phyloP scores from a whole-genome alignment of 176 grass and related monocot genomes.

The Secale cereale region DNA sequence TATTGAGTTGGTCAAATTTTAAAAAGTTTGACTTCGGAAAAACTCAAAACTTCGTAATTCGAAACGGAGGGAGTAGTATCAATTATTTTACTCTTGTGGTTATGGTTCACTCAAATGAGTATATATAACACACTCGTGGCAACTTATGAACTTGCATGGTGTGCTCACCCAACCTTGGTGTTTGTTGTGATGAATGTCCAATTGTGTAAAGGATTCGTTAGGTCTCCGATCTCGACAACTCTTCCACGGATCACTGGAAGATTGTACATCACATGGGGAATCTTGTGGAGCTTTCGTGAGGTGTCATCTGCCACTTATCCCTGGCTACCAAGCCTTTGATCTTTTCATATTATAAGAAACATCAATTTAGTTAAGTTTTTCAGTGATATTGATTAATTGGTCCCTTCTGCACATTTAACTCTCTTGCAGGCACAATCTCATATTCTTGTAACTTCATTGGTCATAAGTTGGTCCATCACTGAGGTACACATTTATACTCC shows the following conservation, averaged over 20 bases:
- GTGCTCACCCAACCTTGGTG: no score
- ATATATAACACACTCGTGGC: no score
- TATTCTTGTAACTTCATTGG: conserved; percentile 63
- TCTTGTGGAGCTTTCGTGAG: conserved; percentile 45
- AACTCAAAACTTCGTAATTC: no score
- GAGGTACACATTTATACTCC: conserved; percentile 34
- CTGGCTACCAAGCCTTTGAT: neutral
- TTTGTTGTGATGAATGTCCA: neutral
- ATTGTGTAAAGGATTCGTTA: conserved; percentile 26
- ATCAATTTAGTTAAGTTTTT: neutral
- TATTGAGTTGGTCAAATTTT: no score
- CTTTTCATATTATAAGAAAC: neutral
- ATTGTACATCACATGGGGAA: conserved; percentile 42
- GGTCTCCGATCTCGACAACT: conserved; percentile 37
- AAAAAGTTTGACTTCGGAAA: no score
- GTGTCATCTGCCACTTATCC: neutral
- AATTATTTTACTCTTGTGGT: no score
- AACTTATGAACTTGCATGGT: no score
- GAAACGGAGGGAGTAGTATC: no score
- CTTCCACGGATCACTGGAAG: conserved; percentile 43
- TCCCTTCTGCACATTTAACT: neutral
- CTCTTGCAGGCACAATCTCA: conserved; percentile 50
- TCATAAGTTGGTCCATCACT: conserved; percentile 92
- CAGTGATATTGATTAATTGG: neutral
- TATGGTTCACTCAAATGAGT: no score